Conservation (phyloP, 2,329 filamentous ascomycete genomes). For the Alternaria hordeiaustralica region DNA sequence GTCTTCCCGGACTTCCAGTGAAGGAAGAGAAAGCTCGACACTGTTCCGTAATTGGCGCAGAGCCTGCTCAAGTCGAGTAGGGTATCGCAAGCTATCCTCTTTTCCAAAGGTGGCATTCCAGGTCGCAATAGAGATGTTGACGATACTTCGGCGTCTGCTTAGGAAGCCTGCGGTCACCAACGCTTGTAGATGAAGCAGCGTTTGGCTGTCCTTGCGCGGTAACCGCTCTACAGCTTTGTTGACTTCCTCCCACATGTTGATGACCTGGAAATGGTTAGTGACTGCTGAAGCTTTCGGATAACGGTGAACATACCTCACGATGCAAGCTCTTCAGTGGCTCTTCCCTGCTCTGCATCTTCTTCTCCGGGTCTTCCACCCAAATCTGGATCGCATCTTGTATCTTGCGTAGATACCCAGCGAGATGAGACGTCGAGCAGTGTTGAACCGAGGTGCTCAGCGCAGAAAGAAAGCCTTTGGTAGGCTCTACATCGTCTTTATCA, state of each 20-base stretch:
- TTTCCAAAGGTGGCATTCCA: conserved; percentile 77
- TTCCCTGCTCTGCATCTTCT: conserved; percentile 37
- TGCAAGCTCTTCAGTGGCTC: conserved; percentile 30
- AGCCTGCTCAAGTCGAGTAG: conserved; percentile 66
- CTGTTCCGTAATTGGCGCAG: conserved; percentile 67
- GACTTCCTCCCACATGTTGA: conserved; percentile 52
- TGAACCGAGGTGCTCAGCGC: conserved; percentile 55
- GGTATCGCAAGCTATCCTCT: conserved; percentile 67
- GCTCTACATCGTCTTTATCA: conserved; percentile 47
- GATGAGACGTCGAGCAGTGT: conserved; percentile 54
- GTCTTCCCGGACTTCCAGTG: conserved; percentile 49
- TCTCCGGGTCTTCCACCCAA: conserved; percentile 68
- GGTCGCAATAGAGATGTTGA: conserved; percentile 60
- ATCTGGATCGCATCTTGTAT: conserved; percentile 67
- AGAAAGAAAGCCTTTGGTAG: conserved; percentile 58
- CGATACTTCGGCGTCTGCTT: conserved; percentile 58
- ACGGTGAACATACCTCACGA: conserved; percentile 26
- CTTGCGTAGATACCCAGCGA: conserved; percentile 63
- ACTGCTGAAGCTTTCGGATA: conserved; percentile 15
- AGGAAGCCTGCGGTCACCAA: conserved; percentile 61
- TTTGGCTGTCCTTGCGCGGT: conserved; percentile 63
- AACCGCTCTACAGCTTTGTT: conserved; percentile 62
- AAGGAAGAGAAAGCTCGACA: conserved; percentile 59
- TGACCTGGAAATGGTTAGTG: conserved; percentile 32
- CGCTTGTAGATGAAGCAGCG: conserved; percentile 61